A percentile compares a stretch with the other conserved stretches of the same genome.
Evolutionary conservation across 805 yeast species (phyloP).

Genomic region (Nakazawaea pomicola): DNA sequence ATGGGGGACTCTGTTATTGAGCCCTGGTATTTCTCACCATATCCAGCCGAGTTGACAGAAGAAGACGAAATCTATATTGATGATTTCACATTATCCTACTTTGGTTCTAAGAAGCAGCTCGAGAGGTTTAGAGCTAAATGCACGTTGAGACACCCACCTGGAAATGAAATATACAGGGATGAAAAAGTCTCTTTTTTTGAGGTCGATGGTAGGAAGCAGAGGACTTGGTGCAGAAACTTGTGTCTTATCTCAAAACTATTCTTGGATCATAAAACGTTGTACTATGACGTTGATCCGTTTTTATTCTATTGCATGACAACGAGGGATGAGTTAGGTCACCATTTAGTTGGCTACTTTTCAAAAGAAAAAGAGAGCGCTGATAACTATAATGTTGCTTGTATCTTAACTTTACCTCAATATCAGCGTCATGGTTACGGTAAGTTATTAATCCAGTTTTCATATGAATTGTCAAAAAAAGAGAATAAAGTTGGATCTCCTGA

Average conservation of each 20-base stretch:
- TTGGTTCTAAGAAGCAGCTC: conserved; percentile 85
- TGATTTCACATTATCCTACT: conserved; percentile 85
- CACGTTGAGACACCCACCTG: conserved; percentile 94
- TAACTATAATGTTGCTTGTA: conserved; percentile 94
- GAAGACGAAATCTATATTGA: conserved; percentile 87
- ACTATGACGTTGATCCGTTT: conserved; percentile 98
- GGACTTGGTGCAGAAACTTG: conserved; percentile 95
- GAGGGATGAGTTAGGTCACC: conserved; percentile 88
- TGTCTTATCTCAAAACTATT: conserved; percentile 88
- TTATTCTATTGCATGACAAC: conserved; percentile 93
- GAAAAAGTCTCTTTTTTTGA: conserved; percentile 92
- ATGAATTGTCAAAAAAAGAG: conserved; percentile 83
- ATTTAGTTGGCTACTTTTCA: conserved; percentile 92
- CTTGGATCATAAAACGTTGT: conserved; percentile 91
- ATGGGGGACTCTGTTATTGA: conserved; percentile 91
- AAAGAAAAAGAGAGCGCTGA: conserved; percentile 97
- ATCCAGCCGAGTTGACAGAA: conserved; percentile 91
- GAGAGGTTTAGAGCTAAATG: conserved; percentile 87
- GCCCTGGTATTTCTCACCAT: conserved; percentile 99
- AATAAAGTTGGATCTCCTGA: conserved; percentile 95
- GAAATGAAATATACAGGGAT: conserved; percentile 94
- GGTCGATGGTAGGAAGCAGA: conserved; percentile 92
- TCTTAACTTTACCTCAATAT: conserved; percentile 90
- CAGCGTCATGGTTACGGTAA: conserved; percentile 95
- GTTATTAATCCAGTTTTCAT: conserved; percentile 86